Evolutionary conservation across 805 yeast species (phyloP), one percentile per base, ranked within the genome.

Genomic region (Saccharomycopsis selenospora): DNA sequence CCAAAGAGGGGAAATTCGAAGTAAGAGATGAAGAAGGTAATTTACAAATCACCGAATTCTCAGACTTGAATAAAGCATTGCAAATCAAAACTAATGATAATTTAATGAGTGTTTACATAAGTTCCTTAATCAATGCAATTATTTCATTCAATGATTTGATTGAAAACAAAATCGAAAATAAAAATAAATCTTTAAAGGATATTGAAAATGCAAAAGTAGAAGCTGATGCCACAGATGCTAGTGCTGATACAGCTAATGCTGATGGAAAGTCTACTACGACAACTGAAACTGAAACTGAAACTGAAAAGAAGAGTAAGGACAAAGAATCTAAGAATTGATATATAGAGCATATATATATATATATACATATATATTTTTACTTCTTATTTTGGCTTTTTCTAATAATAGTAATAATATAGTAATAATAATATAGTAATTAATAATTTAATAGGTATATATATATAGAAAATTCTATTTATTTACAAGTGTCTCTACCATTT

Each of bases 121-220:
- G 93, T 59, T 82, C 91, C 45, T 71, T 93, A 59, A 96, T 93
- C 22, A 78, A 98, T 62, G 85, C 98, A 4, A 90, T 95, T 59
- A 85, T 93, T 61, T 95, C 98, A 8, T 91, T 93, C 76, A 96
- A 93, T 66, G 95, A 93, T 64, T 76, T 93, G 65, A 93, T 93
- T 62, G 98, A 93, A 60, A 95, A 95, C 69, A 93, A 93, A 68
- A 81, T 93, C 56, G 87, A 85, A 57, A 89, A 89, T 65, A 82
- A 80, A 61, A 75, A 72, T 57, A 33, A 49, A 25, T 23, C 49
- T 48, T 44, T 50, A 24, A 48, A 53, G 47, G 26, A 20, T 11
- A 20, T 20, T 4, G 57, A 43, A 42, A 60, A 55, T 8, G 61
- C 57, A 18, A 58, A 57, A n/a, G 61, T 58, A 23, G 64, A 62